Conservation (phyloP, 2,329 filamentous ascomycete species). For the Botrytis galanthina region DNA sequence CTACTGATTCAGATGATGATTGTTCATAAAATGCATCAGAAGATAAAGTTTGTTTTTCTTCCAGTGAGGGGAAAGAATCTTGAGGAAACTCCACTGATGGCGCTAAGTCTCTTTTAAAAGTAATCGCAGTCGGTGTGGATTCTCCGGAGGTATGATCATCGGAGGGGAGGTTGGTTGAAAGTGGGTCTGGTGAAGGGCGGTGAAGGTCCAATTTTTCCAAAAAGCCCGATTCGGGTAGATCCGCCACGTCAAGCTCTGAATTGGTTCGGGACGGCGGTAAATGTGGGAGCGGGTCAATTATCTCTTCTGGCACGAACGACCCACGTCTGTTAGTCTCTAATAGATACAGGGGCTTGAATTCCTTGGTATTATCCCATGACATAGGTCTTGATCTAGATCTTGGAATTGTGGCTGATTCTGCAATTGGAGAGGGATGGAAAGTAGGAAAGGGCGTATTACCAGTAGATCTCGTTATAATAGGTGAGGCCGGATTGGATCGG, state of each 20-base stretch:
- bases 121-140: conserved; percentile 62
- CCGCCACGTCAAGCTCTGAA: conserved; percentile 39
- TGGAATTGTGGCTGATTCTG: conserved; percentile 36
- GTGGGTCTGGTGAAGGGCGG: conserved; percentile 25
- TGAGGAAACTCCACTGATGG: conserved; percentile 14
- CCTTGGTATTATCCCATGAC: conserved; percentile 62
- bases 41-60: conserved; percentile 11
- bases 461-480: conserved; percentile 43
- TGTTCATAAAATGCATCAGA: conserved; percentile 13
- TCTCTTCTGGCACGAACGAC: conserved; percentile 32
- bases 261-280: conserved; percentile 50
- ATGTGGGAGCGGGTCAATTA: conserved; percentile 45
- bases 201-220: conserved; percentile 19
- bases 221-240: conserved; percentile 15
- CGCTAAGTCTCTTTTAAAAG: conserved; percentile 37
- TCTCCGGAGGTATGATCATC: conserved; percentile 62
- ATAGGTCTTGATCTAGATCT: conserved; percentile 51
- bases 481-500: conserved; percentile 44
- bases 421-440: conserved; percentile 35
- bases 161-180: conserved; percentile 38
- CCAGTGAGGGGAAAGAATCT: conserved; percentile 17
- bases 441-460: conserved; percentile 41
- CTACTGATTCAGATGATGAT: conserved; percentile 23
- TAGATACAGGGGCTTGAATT: conserved; percentile 80
- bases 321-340: conserved; percentile 54